Conservation (phyloP, 1,284 basidiomycete species). For the Schizopora paradoxa region DNA sequence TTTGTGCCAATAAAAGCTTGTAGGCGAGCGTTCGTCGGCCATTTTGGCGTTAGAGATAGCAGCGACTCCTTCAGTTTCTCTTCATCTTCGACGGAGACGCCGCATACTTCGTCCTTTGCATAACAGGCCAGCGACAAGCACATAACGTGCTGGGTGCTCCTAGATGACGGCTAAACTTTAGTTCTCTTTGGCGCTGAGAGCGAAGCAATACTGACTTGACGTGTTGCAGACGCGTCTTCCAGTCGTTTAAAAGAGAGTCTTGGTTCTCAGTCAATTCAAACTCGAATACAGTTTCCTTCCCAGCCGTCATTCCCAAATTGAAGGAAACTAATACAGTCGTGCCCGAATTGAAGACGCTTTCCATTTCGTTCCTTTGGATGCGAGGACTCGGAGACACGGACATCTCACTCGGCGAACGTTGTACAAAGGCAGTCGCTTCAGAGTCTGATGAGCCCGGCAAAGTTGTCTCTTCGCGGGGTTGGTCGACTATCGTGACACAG, state of each 20-base stretch:
- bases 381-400: too few relatives aligned
- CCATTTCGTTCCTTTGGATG: too few relatives aligned
- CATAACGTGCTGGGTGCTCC: not conserved
- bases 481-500: too few relatives aligned
- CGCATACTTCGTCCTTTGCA: not conserved
- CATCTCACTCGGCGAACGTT: too few relatives aligned
- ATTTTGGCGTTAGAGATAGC: conserved; percentile 1
- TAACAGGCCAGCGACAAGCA: conserved; percentile 16
- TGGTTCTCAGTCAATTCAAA: conserved; percentile 5
- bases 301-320: not conserved
- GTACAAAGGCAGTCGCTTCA: too few relatives aligned
- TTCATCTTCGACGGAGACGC: conserved; percentile 1
- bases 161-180: not conserved
- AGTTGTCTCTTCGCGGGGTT: too few relatives aligned
- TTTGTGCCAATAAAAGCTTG: conserved; percentile 6
- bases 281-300: not conserved
- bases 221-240: conserved; percentile 9
- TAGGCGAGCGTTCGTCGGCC: conserved; percentile 12
- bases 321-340: conserved; percentile 1
- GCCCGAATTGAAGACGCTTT: conserved; percentile 1
- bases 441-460: too few relatives aligned
- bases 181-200: not conserved
- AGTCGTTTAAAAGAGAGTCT: not conserved
- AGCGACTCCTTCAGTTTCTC: not conserved
- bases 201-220: conserved; percentile 1